Conservation (phyloP, 441 rosid genomes). For the Gossypium davidsonii region DNA sequence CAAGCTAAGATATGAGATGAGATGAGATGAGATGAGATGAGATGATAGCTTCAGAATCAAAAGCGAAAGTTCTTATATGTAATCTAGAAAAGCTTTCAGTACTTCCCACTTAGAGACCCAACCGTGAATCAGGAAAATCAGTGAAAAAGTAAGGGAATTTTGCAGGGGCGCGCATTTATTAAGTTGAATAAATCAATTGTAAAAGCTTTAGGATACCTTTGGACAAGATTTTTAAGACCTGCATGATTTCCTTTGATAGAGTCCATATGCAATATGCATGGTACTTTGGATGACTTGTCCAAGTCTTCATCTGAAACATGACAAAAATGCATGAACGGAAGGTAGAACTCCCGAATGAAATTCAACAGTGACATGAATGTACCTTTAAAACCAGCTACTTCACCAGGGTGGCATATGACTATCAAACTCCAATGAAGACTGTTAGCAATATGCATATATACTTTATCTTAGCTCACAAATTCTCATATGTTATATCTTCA, state of each 20-base stretch:
- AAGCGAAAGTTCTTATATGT: neutral
- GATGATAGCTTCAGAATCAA: neutral
- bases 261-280: conserved; percentile 70
- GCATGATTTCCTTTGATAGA: conserved; percentile 64
- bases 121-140: conserved; percentile 2
- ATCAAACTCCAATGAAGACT: conserved; percentile 79
- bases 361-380: conserved; percentile 18
- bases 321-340: conserved; percentile 11
- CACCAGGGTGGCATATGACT: conserved; percentile 66
- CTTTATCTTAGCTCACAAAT: conserved; percentile 23
- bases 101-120: neutral
- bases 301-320: conserved; percentile 38
- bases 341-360: conserved; percentile 8
- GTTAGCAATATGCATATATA: conserved; percentile 19
- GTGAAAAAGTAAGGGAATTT: neutral
- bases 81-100: neutral
- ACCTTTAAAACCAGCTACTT: conserved; percentile 48
- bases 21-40: neutral
- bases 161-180: neutral
- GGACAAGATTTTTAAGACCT: conserved; percentile 59
- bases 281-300: conserved; percentile 36
- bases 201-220: conserved; percentile 38
- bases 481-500: conserved; percentile 7
- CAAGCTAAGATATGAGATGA: neutral
- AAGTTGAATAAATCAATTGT: neutral